Percentiles rank a stretch among this genome's conserved stretches.
Conservation (phyloP, 2,329 filamentous ascomycete genomes). For the Ophiocordyceps camponoti-leonardi region DNA sequence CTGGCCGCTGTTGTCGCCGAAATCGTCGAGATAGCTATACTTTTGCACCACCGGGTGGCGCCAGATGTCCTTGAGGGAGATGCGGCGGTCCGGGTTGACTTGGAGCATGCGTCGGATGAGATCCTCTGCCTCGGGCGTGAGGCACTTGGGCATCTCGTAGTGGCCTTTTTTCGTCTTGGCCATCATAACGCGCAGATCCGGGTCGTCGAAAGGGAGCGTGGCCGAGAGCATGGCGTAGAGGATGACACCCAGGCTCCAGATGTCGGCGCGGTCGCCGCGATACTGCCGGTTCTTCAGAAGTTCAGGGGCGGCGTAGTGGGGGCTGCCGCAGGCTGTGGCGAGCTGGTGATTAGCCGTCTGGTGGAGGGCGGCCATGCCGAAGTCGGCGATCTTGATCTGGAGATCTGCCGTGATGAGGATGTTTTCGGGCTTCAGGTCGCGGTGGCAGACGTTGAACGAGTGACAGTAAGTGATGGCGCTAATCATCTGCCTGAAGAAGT, state of each 20-base stretch:
- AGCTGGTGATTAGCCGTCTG: slow-evolving; percentile 67
- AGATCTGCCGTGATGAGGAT: slow-evolving; percentile 65
- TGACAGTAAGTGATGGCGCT: slow-evolving; percentile 87
- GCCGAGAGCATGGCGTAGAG: slow-evolving; percentile 77
- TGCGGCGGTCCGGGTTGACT: slow-evolving; percentile 60
- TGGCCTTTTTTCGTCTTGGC: slow-evolving; percentile 38
- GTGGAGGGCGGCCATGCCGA: slow-evolving; percentile 87
- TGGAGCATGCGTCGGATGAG: slow-evolving; percentile 68
- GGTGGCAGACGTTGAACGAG: slow-evolving; percentile 85
- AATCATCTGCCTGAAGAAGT: slow-evolving; percentile 84
- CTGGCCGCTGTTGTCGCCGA: slow-evolving; percentile 36
- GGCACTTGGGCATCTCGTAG: slow-evolving; percentile 42
- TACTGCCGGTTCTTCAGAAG: slow-evolving; percentile 65
- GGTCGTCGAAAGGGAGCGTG: slow-evolving; percentile 64
- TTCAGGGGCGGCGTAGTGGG: slow-evolving; percentile 91
- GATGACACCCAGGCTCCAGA: slow-evolving; percentile 89
- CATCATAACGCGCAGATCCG: slow-evolving; percentile 45
- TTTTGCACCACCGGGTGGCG: slow-evolving; percentile 71
- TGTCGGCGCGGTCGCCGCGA: slow-evolving; percentile 70
- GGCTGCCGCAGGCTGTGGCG: slow-evolving; percentile 84
- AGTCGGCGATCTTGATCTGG: slow-evolving; percentile 87
- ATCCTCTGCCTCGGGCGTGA: slow-evolving; percentile 55
- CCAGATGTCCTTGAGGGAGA: slow-evolving; percentile 71
- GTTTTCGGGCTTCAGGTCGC: slow-evolving; percentile 93
- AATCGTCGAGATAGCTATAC: slow-evolving; percentile 59